phyloP scores from a whole-genome alignment of 176 grass and related monocot species.

The Calamus simplicifolius region DNA sequence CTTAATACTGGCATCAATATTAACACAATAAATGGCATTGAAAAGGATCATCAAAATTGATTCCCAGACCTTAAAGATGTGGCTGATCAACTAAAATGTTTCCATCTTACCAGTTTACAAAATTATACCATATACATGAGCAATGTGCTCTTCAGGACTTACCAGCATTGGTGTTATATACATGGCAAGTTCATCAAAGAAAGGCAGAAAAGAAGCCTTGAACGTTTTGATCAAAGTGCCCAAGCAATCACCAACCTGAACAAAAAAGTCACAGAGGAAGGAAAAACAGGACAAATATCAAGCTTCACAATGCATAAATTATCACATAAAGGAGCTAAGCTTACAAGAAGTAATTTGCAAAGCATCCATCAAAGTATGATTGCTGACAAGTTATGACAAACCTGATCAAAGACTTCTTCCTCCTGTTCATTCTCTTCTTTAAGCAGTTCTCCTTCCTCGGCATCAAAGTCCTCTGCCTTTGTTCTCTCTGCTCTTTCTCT shows the following conservation, averaged over 20 bases:
- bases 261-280: constrained; percentile 2
- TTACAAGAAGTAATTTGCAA: too few relatives aligned
- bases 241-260: constrained; percentile 87
- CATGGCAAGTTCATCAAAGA: constrained; percentile 95
- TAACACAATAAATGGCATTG: too few relatives aligned
- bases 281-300: constrained; percentile 13
- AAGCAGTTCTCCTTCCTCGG: constrained; percentile 92
- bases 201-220: constrained; percentile 73
- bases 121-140: background rate
- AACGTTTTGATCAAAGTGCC: constrained; percentile 98
- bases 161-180: constrained; percentile 98
- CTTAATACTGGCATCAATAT: too few relatives aligned
- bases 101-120: too few relatives aligned
- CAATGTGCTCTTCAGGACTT: constrained; percentile 22
- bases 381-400: constrained; percentile 10
- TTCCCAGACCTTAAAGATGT: too few relatives aligned
- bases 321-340: too few relatives aligned
- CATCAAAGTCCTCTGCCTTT: constrained; percentile 97
- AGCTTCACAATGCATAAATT: constrained; percentile 8
- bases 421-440: constrained; percentile 99
- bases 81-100: too few relatives aligned
- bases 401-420: constrained; percentile 99
- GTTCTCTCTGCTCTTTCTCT: constrained; percentile 75
- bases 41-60: too few relatives aligned
- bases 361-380: too few relatives aligned